These are phyloP conservation scores for Arthrobotrys sphaeroides DNA, from an alignment of 2,329 filamentous ascomycete genomes.

Conservation along the genomic window DNA sequence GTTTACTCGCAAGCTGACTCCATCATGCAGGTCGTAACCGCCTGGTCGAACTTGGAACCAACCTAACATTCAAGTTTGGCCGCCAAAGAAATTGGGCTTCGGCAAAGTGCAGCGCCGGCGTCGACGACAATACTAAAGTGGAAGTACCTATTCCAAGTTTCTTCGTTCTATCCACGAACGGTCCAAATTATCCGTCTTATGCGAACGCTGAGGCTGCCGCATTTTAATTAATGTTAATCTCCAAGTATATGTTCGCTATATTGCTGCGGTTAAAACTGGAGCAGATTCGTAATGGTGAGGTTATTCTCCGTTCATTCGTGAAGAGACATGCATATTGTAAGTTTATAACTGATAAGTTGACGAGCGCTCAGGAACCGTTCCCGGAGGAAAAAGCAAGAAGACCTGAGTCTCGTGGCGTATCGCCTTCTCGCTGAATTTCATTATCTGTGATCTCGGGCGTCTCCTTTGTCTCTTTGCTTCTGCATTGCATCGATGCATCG, in stretches of 20 bases:
- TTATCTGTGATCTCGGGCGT: conserved; percentile 1
- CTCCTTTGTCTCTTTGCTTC: conserved; percentile 1
- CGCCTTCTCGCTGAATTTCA: not conserved
- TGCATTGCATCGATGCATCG: not conserved
- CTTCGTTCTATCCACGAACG: not conserved
- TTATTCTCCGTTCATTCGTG: conserved; percentile 12
- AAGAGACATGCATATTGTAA: conserved; percentile 18
- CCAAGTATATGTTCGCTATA: not conserved
- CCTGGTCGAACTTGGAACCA: not conserved
- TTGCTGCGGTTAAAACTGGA: not conserved
- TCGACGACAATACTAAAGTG: not conserved
- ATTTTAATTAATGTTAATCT: conserved; percentile 6
- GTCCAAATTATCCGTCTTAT: not conserved
- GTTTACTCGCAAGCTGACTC: not conserved
- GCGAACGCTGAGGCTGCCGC: not conserved
- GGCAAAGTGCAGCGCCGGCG: not conserved
- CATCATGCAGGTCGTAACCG: not conserved
- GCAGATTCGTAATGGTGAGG: conserved; percentile 10
- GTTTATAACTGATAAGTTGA: not conserved
- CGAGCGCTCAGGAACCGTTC: not conserved
- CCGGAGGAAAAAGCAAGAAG: not conserved
- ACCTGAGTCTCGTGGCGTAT: not conserved
- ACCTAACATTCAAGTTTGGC: not conserved
- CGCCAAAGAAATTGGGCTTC: not conserved
- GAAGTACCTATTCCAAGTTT: not conserved